Conservation (phyloP, 257 asterid genomes). For the Fraxinus excelsior region DNA sequence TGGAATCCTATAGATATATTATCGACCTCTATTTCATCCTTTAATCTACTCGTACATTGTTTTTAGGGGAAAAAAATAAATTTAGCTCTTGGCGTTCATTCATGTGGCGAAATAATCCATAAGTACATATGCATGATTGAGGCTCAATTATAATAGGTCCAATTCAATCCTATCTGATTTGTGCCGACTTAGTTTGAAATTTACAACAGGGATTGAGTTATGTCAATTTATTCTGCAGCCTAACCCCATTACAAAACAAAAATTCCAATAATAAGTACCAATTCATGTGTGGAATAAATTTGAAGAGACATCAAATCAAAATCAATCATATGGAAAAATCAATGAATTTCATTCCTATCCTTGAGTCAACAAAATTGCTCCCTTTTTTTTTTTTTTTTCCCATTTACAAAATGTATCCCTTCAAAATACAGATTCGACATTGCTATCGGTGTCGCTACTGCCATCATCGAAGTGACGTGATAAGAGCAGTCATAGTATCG, state of each 20-base stretch:
- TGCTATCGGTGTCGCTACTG: not conserved
- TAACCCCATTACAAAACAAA: too few relatives aligned
- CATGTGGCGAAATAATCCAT: too few relatives aligned
- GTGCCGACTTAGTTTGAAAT: not conserved
- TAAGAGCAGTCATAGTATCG: constrained; percentile 71
- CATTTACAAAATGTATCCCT: constrained; percentile 20
- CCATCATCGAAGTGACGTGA: constrained; percentile 73
- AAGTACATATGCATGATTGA: too few relatives aligned
- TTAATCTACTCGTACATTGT: too few relatives aligned
- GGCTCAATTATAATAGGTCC: not conserved
- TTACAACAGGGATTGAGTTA: not conserved
- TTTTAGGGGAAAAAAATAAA: too few relatives aligned
- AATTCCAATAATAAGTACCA: constrained; percentile 1
- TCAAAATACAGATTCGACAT: not conserved
- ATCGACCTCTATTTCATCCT: too few relatives aligned
- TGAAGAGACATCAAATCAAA: constrained; percentile 34
- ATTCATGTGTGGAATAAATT: constrained; percentile 14
- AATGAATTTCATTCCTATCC: constrained; percentile 21
- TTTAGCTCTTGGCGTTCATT: too few relatives aligned
- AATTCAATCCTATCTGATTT: not conserved
- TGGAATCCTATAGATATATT: too few relatives aligned
- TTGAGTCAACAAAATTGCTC: constrained; percentile 50
- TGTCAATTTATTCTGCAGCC: not conserved
- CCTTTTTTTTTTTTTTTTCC: not conserved
- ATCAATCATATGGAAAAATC: constrained; percentile 6